Percentiles rank a stretch among this genome's conserved stretches.
phyloP scores from a whole-genome alignment of 805 yeast genomes.

The Jamesozyma spencerorum region DNA sequence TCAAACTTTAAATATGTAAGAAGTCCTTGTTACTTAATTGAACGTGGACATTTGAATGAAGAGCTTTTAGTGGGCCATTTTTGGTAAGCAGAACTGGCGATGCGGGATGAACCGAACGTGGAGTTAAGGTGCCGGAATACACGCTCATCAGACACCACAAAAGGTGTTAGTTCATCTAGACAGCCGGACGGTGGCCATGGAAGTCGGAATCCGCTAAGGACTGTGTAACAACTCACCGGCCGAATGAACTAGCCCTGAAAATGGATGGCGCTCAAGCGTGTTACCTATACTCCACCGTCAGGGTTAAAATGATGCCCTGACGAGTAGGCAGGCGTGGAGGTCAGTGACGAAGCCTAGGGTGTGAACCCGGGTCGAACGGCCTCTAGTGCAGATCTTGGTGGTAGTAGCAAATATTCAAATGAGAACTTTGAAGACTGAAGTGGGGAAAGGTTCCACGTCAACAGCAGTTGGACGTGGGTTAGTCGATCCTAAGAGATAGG shows the following conservation, averaged over 20 bases:
- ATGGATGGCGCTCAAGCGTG: constrained; percentile 32
- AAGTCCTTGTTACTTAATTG: constrained; percentile 35
- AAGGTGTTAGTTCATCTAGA: constrained; percentile 38
- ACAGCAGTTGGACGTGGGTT: constrained; percentile 37
- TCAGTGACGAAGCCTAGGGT: constrained; percentile 35
- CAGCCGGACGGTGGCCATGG: constrained; percentile 47
- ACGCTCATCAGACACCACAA: constrained; percentile 39
- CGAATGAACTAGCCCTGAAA: constrained; percentile 39
- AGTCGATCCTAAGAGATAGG: constrained; percentile 37
- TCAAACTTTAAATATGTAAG: constrained; percentile 37
- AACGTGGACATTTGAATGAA: constrained; percentile 31
- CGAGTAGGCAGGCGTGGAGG: constrained; percentile 39
- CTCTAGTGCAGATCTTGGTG: constrained; percentile 37
- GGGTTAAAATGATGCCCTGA: constrained; percentile 31
- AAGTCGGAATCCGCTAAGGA: constrained; percentile 49
- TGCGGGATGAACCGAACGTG: constrained; percentile 38
- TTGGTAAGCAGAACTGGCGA: constrained; percentile 42
- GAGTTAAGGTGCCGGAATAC: constrained; percentile 36
- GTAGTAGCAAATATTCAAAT: constrained; percentile 36
- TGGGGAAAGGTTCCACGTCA: constrained; percentile 37
- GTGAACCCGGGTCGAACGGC: constrained; percentile 35
- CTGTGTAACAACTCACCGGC: constrained; percentile 46
- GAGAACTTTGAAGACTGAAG: constrained; percentile 37
- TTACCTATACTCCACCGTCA: constrained; percentile 35
- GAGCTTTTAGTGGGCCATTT: constrained; percentile 40